A percentile compares a stretch with the other conserved stretches of the same genome.
phyloP scores from a whole-genome alignment of 2,329 filamentous ascomycete genomes.

The Aspergillus pseudoglaucus region DNA sequence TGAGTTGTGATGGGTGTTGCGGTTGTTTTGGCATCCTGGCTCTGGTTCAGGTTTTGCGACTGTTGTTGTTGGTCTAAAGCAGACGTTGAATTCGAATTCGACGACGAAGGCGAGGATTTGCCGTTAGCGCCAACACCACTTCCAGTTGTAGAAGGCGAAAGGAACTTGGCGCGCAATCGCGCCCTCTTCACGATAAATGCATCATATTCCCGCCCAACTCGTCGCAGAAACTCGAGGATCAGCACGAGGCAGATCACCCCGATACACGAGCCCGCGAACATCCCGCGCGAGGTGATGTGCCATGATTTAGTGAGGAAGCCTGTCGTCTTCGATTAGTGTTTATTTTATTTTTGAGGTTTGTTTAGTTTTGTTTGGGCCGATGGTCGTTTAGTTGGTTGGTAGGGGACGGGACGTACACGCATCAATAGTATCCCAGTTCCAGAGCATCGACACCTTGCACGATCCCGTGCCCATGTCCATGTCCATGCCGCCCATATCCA shows the following conservation, averaged over 20 bases:
- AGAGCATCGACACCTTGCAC: constrained; percentile 42
- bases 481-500: constrained; percentile 12
- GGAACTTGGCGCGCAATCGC: constrained; percentile 25
- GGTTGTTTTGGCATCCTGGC: no score
- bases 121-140: not conserved
- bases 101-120: not conserved
- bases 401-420: constrained; percentile 38
- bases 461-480: not conserved
- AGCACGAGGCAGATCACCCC: constrained; percentile 70
- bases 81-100: not conserved
- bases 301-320: constrained; percentile 64
- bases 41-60: no score
- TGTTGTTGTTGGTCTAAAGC: not conserved
- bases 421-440: constrained; percentile 71
- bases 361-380: not conserved
- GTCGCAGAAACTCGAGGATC: constrained; percentile 64
- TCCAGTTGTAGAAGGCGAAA: constrained; percentile 1
- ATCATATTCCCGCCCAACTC: constrained; percentile 66
- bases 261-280: constrained; percentile 76
- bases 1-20: not conserved
- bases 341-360: not conserved
- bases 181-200: constrained; percentile 53
- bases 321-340: constrained; percentile 6
- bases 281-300: constrained; percentile 62
- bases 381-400: not conserved